Percentiles rank a stretch among this genome's conserved stretches.
phyloP scores from a whole-genome alignment of 1,139 yeast genomes.

The Arxiozyma bovina region DNA sequence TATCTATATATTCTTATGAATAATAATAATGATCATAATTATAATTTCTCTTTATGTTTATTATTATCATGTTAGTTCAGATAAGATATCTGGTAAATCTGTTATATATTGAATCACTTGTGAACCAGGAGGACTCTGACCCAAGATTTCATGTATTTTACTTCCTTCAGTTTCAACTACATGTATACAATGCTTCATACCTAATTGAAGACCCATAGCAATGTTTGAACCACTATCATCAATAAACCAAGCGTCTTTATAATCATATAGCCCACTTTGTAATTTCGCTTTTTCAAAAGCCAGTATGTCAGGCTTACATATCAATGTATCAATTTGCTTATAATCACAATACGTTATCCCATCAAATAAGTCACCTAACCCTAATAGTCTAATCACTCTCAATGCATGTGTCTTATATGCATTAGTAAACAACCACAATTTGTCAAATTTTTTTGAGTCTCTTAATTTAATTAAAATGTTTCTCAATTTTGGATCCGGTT shows the following conservation, averaged over 20 bases:
- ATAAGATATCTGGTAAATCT: conserved; percentile 40
- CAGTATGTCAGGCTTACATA: conserved; percentile 77
- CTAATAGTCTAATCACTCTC: conserved; percentile 66
- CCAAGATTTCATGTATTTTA: conserved; percentile 23
- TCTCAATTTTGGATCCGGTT: conserved; percentile 50
- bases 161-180: conserved; percentile 37
- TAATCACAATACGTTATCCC: conserved; percentile 93
- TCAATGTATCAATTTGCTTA: conserved; percentile 44
- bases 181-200: conserved; percentile 38
- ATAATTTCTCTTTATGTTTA: conserved; percentile 5
- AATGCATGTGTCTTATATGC: conserved; percentile 87
- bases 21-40: background rate
- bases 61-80: conserved; percentile 37
- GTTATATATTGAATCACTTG: conserved; percentile 38
- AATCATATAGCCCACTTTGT: conserved; percentile 50
- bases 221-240: conserved; percentile 75
- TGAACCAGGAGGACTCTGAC: conserved; percentile 36
- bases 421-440: conserved; percentile 84
- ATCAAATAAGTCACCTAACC: conserved; percentile 83
- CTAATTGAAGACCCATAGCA: conserved; percentile 36
- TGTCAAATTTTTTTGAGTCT: conserved; percentile 40
- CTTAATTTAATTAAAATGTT: conserved; percentile 42
- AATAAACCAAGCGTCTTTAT: conserved; percentile 51
- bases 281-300: conserved; percentile 49
- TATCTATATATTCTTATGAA: background rate